A percentile compares a stretch with the other conserved stretches of the same genome.
These are phyloP conservation scores for Rhizopus sp. DNA, from an alignment of 371 early-diverging fungal species.

Conservation along the genomic window DNA sequence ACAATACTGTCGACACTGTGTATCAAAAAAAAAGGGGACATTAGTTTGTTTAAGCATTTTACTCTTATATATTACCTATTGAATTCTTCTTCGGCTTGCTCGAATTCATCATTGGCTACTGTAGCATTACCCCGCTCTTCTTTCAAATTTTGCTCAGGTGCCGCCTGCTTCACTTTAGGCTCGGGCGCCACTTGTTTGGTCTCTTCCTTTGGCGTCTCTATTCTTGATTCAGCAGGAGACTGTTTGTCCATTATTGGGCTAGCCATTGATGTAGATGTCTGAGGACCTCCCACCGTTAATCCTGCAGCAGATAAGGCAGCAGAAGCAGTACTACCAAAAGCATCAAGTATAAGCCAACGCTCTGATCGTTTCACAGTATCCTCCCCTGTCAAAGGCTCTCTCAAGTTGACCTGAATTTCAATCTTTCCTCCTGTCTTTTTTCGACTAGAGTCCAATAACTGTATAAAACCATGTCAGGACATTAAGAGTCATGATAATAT, in stretches of 20 bases:
- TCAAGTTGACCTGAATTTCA: slow-evolving; percentile 66
- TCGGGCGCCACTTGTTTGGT: slow-evolving; percentile 3
- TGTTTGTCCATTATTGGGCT: neutral
- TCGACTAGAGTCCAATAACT: slow-evolving; percentile 70
- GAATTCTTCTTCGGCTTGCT: slow-evolving; percentile 56
- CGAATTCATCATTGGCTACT: slow-evolving; percentile 34
- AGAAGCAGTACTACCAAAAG: slow-evolving; percentile 35
- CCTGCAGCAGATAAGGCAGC: slow-evolving; percentile 22
- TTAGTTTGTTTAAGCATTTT: neutral
- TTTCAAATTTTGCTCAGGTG: slow-evolving; percentile 5
- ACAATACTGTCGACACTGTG: slow-evolving; percentile 70
- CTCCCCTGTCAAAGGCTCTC: slow-evolving; percentile 66
- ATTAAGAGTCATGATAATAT: neutral
- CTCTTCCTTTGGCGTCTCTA: neutral
- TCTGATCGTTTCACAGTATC: slow-evolving; percentile 65
- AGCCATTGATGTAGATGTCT: neutral
- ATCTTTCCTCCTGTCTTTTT: slow-evolving; percentile 70
- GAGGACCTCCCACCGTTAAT: slow-evolving; percentile 26
- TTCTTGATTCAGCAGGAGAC: neutral
- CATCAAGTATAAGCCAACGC: slow-evolving; percentile 73
- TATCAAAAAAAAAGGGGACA: neutral
- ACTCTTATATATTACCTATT: slow-evolving; percentile 28
- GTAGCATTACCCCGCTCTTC: neutral
- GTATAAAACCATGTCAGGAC: slow-evolving; percentile 4
- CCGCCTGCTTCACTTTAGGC: neutral